These are phyloP conservation scores for Ballota nigra DNA, from an alignment of 257 asterid genomes.

Conservation along the genomic window DNA sequence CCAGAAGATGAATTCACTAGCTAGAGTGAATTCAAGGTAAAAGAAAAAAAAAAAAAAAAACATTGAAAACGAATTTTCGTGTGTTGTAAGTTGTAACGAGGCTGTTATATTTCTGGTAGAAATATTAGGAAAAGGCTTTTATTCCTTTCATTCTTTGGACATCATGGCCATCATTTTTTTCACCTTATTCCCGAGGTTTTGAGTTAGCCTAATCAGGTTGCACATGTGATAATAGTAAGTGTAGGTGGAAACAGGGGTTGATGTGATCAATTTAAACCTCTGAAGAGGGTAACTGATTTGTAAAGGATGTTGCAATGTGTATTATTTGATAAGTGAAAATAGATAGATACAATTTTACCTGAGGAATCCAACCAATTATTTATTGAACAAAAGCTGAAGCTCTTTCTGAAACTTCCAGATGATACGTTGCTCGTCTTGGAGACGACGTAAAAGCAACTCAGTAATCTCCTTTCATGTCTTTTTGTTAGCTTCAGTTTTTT, in stretches of 20 bases:
- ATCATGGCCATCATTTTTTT: neutral
- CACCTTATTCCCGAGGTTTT: slow-evolving; percentile 9
- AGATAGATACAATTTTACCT: slow-evolving; percentile 5
- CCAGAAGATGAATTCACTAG: slow-evolving; percentile 59
- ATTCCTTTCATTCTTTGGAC: slow-evolving; percentile 11
- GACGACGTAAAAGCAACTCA: neutral
- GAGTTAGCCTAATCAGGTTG: slow-evolving; percentile 26
- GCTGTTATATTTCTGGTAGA: slow-evolving; percentile 19
- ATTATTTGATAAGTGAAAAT: neutral
- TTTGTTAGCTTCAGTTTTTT: neutral
- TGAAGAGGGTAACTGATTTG: slow-evolving; percentile 1
- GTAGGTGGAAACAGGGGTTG: slow-evolving; percentile 21
- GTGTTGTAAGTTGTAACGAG: slow-evolving; percentile 28
- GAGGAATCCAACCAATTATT: neutral
- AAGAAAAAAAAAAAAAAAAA: slow-evolving; percentile 14
- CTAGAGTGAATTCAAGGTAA: slow-evolving; percentile 41
- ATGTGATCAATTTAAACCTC: neutral
- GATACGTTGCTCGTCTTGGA: neutral
- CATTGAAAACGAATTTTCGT: slow-evolving; percentile 24
- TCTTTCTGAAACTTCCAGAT: neutral
- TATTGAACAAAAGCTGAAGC: neutral
- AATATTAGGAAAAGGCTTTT: slow-evolving; percentile 12
- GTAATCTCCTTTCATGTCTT: neutral
- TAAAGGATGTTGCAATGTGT: slow-evolving; percentile 20
- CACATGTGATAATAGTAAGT: slow-evolving; percentile 22